Percentiles rank a stretch among this genome's conserved stretches.
phyloP scores from a whole-genome alignment of 2,329 filamentous ascomycete genomes.

The Neocatenulostroma microsporum region DNA sequence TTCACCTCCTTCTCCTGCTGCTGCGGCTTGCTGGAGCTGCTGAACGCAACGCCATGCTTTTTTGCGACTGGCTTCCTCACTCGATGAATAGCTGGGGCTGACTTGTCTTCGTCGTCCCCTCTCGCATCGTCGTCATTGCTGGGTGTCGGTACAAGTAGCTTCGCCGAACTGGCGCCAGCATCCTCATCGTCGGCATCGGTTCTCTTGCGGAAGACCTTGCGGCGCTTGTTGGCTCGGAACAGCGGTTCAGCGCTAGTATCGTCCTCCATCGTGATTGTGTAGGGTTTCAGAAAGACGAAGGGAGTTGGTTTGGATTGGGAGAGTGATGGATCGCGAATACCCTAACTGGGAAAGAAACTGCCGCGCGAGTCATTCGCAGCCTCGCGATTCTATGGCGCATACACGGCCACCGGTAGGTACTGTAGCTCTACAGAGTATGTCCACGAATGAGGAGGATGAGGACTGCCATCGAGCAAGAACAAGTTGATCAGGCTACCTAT shows the following conservation, averaged over 20 bases:
- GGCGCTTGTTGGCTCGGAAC: constrained; percentile 44
- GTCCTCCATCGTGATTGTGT: neutral
- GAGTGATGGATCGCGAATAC: too few species aligned
- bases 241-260: constrained; percentile 18
- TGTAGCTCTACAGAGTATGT: too few species aligned
- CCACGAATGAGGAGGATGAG: too few species aligned
- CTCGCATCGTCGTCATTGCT: neutral
- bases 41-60: constrained; percentile 26
- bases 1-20: constrained; percentile 8
- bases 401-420: too few species aligned
- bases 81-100: constrained; percentile 3
- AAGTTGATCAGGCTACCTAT: too few species aligned
- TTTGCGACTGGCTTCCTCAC: constrained; percentile 5
- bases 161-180: neutral
- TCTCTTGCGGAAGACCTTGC: constrained; percentile 45
- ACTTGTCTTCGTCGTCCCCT: constrained; percentile 6
- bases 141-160: neutral
- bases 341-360: too few species aligned
- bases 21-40: constrained; percentile 8
- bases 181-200: constrained; percentile 20
- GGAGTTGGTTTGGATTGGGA: too few species aligned
- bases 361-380: too few species aligned
- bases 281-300: too few species aligned
- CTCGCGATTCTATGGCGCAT: too few species aligned
- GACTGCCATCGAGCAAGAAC: too few species aligned